Base-by-base conservation (phyloP, 2,329 filamentous ascomycete species). In the Alternaria sp. region DNA sequence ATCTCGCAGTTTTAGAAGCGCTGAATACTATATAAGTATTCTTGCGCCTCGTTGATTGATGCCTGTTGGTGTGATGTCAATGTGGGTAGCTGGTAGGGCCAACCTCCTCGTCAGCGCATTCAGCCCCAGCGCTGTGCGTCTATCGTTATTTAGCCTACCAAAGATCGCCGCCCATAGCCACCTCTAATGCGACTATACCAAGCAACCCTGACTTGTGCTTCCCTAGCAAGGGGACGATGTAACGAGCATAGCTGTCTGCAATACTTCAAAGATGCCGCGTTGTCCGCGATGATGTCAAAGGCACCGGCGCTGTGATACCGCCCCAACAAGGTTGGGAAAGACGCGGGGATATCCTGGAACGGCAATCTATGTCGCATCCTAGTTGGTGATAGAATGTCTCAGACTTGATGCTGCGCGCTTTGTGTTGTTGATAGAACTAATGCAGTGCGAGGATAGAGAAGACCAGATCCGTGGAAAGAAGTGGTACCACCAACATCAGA, bases 111-210 rank as follows among this genome's bases (percentile, higher is more conserved):
- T 59, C 53, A 64, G 51, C 57, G 51, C 57, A 27, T 41, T 63
- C 65, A 65, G 65, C 65, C 58, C 57, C 63, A 67, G 46, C 54
- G 16, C 40, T 57, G 53, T 59, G 57, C 64, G 48, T 48, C 43
- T 53, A 57, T 22, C 34, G 51, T 41, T 46, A 32, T 48, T 58
- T 51, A 52, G 48, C 53, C 62, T 22, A 53, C 36, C 50, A 50
- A 18, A 28, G 22, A 53, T 43, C 30, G 30, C 44, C 51, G 14
- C 28, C 50, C 54, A 36, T 49, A 36, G 22, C 54, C 45, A 53
- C 54, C 32, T 56, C 52, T 53, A 34, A 51, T 55, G 46, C 36
- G 22, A 60, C 49, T n/a, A 25, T 48, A 22, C 48, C 49, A 54
- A 27, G 51, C 54, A 57, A 44, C 41, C 28, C 44, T 28, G 34